These are phyloP conservation scores for Lecanicillium sp. DNA, from an alignment of 2,329 filamentous ascomycete species.

Conservation along the genomic window DNA sequence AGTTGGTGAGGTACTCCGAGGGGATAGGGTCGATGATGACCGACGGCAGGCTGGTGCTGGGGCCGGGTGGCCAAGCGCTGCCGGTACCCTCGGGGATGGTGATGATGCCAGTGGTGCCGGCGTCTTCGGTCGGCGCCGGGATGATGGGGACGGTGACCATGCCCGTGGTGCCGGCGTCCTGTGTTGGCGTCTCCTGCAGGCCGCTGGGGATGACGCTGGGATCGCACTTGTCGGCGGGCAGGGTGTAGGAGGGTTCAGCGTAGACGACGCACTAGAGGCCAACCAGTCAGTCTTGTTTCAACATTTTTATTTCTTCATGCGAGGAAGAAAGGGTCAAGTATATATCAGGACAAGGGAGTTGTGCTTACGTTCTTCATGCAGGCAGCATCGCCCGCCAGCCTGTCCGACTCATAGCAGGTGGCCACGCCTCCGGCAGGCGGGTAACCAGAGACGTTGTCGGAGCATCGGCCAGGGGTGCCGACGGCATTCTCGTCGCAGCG, in stretches of 20 bases:
- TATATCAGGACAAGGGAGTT: not conserved
- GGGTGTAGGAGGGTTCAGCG: constrained; percentile 27
- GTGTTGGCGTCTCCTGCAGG: not conserved
- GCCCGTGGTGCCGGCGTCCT: constrained; percentile 2
- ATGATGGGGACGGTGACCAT: constrained; percentile 10
- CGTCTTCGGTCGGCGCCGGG: constrained; percentile 16
- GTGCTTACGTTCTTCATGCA: constrained; percentile 37
- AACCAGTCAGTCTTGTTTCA: not conserved
- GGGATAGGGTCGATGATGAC: constrained; percentile 1
- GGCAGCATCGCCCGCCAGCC: constrained; percentile 33
- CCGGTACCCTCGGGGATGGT: not conserved
- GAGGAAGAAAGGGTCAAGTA: not conserved
- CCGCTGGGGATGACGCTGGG: constrained; percentile 17
- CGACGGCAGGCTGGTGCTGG: not conserved
- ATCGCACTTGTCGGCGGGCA: constrained; percentile 26
- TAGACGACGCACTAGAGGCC: constrained; percentile 34
- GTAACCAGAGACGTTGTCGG: constrained; percentile 34
- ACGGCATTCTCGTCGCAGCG: constrained; percentile 29
- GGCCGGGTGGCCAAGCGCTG: not conserved
- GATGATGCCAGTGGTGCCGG: constrained; percentile 23
- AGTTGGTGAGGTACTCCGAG: not conserved
- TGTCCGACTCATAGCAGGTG: constrained; percentile 33
- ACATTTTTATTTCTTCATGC: constrained; percentile 5
- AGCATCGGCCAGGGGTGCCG: constrained; percentile 35
- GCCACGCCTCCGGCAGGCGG: constrained; percentile 28